Base-by-base conservation (phyloP, 176 grass and related monocot genomes). In the Triticum monococcum region DNA sequence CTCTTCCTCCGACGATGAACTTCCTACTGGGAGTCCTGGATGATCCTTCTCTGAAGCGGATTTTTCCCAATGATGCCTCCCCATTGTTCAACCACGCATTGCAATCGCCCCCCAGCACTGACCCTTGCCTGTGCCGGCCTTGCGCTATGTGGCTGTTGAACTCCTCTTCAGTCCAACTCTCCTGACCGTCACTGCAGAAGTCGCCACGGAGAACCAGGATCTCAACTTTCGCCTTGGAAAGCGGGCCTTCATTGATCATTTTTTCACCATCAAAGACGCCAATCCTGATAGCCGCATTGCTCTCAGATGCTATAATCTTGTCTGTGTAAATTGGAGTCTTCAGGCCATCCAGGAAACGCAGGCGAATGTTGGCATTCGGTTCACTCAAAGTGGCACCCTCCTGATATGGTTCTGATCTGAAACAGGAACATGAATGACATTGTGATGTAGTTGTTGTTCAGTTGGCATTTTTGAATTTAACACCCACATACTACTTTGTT, bases 11-110 rank as follows among this genome's bases (percentile, higher is more conserved):
- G 0, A 89, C 0, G 0, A 80, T 30, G 24, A 89, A 74, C 13
- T 35, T 85, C 28, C 78, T 65, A 46, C 9, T 85, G 30, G 10
- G 63, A n/a, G 84, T 85, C 61, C 82, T 80, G 60, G 22, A 89
- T 14, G 88, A 89, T 11, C 82, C 77, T 89, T 89, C 88, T 17
- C 31, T 81, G 77, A 89, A 89, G 1, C 43, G 68, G 57, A 89
- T 32, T 12, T 2, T 24, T 13, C 76, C 13, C 3, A 89, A 22
- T 32, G 78, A 20, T 3, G 9, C 77, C 45, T 75, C 43, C 36
- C 88, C 82, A 0, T 81, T 68, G 18, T 4, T 81, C 41, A 89
- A 75, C 67, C 77, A 26, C 14, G 50, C 82, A 68, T 23, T 45
- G 30, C 60, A 52, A 25, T 85, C 41, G 36, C 83, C 83, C 1